Evolutionary conservation across 2,329 filamentous ascomycete species (phyloP), one percentile per base, ranked within the genome.

Genomic region (Ophiocordyceps unilateralis): DNA sequence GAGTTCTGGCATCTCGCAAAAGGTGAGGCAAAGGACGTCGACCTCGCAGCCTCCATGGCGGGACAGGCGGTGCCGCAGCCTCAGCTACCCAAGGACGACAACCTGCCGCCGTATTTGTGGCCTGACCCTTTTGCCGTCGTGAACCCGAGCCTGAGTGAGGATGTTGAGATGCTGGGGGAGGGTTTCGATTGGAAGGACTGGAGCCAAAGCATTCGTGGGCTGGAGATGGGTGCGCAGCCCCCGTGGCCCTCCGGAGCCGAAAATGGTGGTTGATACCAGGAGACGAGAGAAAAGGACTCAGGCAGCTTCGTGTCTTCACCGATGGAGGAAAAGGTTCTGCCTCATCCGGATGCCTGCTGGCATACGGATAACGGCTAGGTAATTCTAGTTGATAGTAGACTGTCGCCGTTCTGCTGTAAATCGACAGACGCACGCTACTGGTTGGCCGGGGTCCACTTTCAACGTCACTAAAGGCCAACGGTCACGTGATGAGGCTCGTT

Each of bases 171-270:
- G 51, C 50, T 62, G 45, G 64, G 65, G 2, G 57, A 60, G 3
- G 59, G 63, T 7, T 69, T 70, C 45, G 61, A 69, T 47, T 71
- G 68, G 68, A 63, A 69, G 41, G 62, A 63, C 44, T 71, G 67
- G 64, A 64, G 63, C 44, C 60, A 66, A 44, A 65, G 52, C 47
- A 58, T 66, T 38, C 57, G 57, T 23, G 61, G 60, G 0, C 45
- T 65, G 43, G 63, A 62, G 50, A 58, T 60, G 51, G 57, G 48
- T 23, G 47, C 48, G 1, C 51, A 53, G 36, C 42, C 48, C 5
- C 50, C 43, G 5, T 48, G 51, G 34, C n/a, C 36, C 5, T 7
- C 19, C 17, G 36, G 36, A n/a, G 7, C 36, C 19, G 36, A 38
- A 45, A 45, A 23, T 55, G 54, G 53, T 53, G 15, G 32, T 17